Base-by-base conservation (phyloP, 139 green algal genomes). In the Nannochloris sp. region DNA sequence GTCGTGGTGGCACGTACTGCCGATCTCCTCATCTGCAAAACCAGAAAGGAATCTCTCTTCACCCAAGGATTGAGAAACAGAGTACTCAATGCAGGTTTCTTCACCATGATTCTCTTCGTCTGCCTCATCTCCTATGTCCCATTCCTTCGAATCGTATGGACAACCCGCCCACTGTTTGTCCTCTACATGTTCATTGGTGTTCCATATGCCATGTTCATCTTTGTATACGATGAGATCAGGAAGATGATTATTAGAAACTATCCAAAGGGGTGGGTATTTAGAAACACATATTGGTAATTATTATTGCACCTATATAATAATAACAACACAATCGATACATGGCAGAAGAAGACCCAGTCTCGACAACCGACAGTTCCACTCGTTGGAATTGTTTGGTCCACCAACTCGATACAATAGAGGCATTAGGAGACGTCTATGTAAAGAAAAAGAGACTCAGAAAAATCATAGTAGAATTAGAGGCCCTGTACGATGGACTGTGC, bases 1-100 rank as follows among this genome's bases (percentile, higher is more conserved):
- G 79, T 90, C 48, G 73, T 92, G 31, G 65, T 59, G 72, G 68
- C 40, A 57, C 84, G 68, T 85, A 79, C 75, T 61, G 74, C 70
- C 6, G 84, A 89, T 60, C 69, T 91, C 44, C 58, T 92, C 3
- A 77, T 92, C 33, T 75, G 62, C 76, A 92, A 92, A 80, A 92
- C 83, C 9, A 78, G 85, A 58, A 86, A 83, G 56, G 71, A 92
- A 56, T 84, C 80, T 17, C 46, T 91, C 55, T 82, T 83, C 59
- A 59, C 67, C 37, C 68, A 75, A 55, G 81, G 79, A 58, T 66
- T 88, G 63, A 23, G 50, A 45, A 87, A 86, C 74, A 65, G 61
- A 11, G 74, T 87, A 59, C 80, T 91, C 65, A 84, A 88, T 62
- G 79, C 83, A 50, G 76, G 73, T 6, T 68, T 91, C 20, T 30